Conservation (phyloP, 768 basidiomycete species). For the Baorangia bicolor region DNA sequence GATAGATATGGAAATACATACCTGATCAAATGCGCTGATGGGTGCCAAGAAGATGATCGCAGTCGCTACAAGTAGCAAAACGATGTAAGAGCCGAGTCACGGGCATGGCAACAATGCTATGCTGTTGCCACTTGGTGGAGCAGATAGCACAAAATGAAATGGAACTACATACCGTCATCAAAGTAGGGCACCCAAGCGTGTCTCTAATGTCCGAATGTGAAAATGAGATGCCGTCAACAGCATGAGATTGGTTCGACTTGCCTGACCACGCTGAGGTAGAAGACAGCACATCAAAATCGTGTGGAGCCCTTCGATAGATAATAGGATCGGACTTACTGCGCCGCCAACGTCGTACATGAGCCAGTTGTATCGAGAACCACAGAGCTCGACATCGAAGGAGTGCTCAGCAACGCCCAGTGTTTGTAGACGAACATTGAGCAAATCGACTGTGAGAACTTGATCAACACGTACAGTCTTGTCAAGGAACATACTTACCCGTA, state of each 20-base stretch:
- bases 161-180: constrained; percentile 62
- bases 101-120: constrained; percentile 18
- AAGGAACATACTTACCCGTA: constrained; percentile 46
- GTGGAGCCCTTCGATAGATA: not conserved
- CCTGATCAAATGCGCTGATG: constrained; percentile 86
- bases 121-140: constrained; percentile 11
- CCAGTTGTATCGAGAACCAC: constrained; percentile 68
- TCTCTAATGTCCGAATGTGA: constrained; percentile 43
- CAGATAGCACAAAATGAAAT: constrained; percentile 3
- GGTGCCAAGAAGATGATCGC: constrained; percentile 87
- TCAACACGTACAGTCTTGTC: not conserved
- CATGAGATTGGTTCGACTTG: constrained; percentile 29
- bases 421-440: constrained; percentile 77
- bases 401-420: constrained; percentile 81
- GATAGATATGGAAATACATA: constrained; percentile 26
- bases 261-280: constrained; percentile 56
- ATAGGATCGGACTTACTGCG: constrained; percentile 49
- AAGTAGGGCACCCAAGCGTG: constrained; percentile 85
- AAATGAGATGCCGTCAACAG: constrained; percentile 16
- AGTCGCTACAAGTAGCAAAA: constrained; percentile 47
- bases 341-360: constrained; percentile 84
- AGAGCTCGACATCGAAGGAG: constrained; percentile 63
- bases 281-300: constrained; percentile 6
- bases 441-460: constrained; percentile 51
- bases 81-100: constrained; percentile 6